Evolutionary conservation across 1,284 basidiomycete species (phyloP), one percentile per base, ranked within the genome.

Genomic region (Cutaneotrichosporon sp.): DNA sequence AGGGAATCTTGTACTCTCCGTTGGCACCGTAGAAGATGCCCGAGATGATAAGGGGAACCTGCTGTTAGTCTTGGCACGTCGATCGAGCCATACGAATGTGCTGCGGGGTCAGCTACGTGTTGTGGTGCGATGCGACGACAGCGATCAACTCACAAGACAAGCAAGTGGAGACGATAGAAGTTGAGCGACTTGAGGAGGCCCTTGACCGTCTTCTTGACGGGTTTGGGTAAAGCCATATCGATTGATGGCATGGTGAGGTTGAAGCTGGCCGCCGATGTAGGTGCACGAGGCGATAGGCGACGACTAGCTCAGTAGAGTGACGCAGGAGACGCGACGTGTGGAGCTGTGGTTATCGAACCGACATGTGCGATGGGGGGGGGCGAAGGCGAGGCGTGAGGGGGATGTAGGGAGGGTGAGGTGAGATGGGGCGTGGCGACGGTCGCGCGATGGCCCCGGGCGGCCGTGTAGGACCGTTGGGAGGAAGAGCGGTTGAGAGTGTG

Each of bases 21-120:
- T 77, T 78, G 47, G 64, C 67, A 2, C 66, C 79, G 58, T 78
- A 83, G 65, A 83, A 76, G 70, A 84, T 81, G 16, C 67, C 80
- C 5, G 82, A 79, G 42, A 78, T 68, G 63, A 84, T 74, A 50
- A 83, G 67, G 0, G 81, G 81, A 4, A 79, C 68, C 80, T 81
- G 65, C 10, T 13, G 16, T 56, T 22, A 52, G 55, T 61, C 34
- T 42, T 27, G 36, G 11, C n/a, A 14, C 24, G 54, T 4, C 54
- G 18, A 5, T 27, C 29, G 16, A 42, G 34, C 70, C 78, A 69
- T 55, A 80, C 79, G 50, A 83, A 70, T 53, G 77, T 77, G 65
- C 62, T 63, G 54, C 27, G n/a, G 27, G 25, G 56, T 58, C 42
- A 62, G 61, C 51, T n/a, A n/a, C n/a, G n/a, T n/a, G n/a, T n/a